These are phyloP conservation scores for Eugenia klotzschiana DNA, from an alignment of 441 rosid genomes.

Conservation along the genomic window DNA sequence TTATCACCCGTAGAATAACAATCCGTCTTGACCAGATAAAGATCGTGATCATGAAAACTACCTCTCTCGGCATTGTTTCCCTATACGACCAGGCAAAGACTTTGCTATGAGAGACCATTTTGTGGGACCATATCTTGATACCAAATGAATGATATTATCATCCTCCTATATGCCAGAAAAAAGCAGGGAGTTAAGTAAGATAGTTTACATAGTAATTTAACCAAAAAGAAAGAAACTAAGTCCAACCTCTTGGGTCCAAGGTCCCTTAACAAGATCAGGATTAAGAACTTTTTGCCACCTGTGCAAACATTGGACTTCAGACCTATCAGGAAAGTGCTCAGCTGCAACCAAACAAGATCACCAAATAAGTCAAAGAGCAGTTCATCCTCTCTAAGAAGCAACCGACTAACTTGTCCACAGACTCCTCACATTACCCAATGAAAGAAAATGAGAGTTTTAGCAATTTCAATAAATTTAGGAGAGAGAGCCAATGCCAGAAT, in stretches of 20 bases:
- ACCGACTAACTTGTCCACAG: background rate
- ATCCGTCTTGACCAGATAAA: background rate
- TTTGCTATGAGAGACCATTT: conserved; percentile 91
- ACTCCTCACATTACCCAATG: background rate
- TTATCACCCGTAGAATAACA: background rate
- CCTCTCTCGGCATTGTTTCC: conserved; percentile 99
- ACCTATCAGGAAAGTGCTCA: conserved; percentile 67
- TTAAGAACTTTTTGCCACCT: conserved; percentile 99
- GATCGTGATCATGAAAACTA: conserved; percentile 5
- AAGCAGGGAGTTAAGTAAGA: background rate
- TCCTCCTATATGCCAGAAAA: conserved; percentile 56
- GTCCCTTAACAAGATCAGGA: conserved; percentile 95
- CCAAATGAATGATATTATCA: conserved; percentile 69
- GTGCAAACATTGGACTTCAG: conserved; percentile 95
- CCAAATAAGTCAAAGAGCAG: background rate
- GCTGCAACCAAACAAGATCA: conserved; percentile 36
- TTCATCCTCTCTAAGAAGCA: background rate
- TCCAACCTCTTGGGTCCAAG: conserved; percentile 92
- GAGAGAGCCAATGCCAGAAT: background rate
- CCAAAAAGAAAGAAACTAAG: background rate
- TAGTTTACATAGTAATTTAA: background rate
- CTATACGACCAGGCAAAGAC: conserved; percentile 91
- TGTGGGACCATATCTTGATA: conserved; percentile 64
- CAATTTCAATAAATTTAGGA: background rate
- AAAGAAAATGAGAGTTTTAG: background rate